phyloP scores from a whole-genome alignment of 371 early-diverging fungal genomes.

The Mucor sp. region DNA sequence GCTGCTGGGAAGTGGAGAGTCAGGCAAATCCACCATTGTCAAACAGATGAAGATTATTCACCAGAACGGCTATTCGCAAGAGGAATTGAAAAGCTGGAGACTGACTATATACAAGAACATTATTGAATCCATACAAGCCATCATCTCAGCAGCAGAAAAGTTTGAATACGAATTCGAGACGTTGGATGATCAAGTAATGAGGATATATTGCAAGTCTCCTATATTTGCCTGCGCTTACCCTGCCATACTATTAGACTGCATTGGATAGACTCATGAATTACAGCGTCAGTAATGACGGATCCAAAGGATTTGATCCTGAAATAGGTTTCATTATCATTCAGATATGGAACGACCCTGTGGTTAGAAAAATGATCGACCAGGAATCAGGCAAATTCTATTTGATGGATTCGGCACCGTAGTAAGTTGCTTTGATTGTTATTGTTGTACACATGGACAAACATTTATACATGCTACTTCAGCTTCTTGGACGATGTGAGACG shows the following conservation, averaged over 20 bases:
- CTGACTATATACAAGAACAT: slow-evolving; percentile 80
- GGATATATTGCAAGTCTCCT: neutral
- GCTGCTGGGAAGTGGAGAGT: slow-evolving; percentile 83
- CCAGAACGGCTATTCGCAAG: slow-evolving; percentile 80
- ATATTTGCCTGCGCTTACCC: neutral
- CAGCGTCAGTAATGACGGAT: neutral
- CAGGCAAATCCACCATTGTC: slow-evolving; percentile 90
- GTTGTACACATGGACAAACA: slow-evolving; percentile 31
- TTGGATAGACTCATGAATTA: neutral
- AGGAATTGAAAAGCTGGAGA: slow-evolving; percentile 75
- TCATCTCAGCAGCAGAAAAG: slow-evolving; percentile 62
- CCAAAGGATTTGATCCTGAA: slow-evolving; percentile 28
- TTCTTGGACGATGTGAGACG: slow-evolving; percentile 63
- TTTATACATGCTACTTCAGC: slow-evolving; percentile 62
- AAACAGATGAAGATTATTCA: slow-evolving; percentile 96
- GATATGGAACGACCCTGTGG: slow-evolving; percentile 70
- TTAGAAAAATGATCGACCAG: slow-evolving; percentile 56
- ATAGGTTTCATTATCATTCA: slow-evolving; percentile 61
- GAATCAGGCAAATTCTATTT: slow-evolving; percentile 73
- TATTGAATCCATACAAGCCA: slow-evolving; percentile 68
- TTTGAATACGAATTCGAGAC: slow-evolving; percentile 13
- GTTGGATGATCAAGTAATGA: slow-evolving; percentile 2
- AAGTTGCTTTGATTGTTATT: slow-evolving; percentile 16
- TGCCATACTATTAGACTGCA: neutral
- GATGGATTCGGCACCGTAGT: slow-evolving; percentile 85